Base-by-base conservation (phyloP, 352 stramenopile species). In the Globisporangium barbulae region DNA sequence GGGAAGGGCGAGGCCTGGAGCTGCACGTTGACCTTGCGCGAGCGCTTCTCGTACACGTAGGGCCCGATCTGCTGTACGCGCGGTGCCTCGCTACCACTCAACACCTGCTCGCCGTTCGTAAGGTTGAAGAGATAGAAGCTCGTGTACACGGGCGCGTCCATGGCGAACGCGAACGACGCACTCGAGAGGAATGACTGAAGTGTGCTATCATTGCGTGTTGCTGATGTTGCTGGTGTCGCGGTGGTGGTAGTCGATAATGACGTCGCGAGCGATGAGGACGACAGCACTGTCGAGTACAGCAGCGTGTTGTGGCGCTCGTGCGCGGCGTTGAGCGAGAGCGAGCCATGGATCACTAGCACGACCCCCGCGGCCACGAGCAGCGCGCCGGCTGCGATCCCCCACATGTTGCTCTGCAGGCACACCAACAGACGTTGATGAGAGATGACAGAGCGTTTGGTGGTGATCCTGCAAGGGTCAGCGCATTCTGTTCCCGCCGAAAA, bases 101-200 rank as follows among this genome's bases (percentile, higher is more conserved):
- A 54, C 35, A 93, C 62, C 10, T 65, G 63, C n/a, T 48, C 60
- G 4, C 59, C 71, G 53, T 93, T 91, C 2, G 80, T 88, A 69
- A 93, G 65, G 48, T 93, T 93, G 70, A 78, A 90, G 9, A 90
- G 61, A 59, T 89, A 91, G 33, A 90, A 84, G 58, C 80, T 88
- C 31, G 72, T 67, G 60, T 76, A 79, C 50, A 73, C 70, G 0
- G 77, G 77, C 21, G 74, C 81, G 59, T 87, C 74, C 66, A 90
- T 85, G 2, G 72, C 69, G 48, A 71, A 70, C 22, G 62, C 73
- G 35, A 86, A 83, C 31, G 57, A 62, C 21, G 67, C 63, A 52
- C 57, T 81, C 59, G n/a, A 50, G 4, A 62, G 65, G 70, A 68
- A 80, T 6, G n/a, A 2, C 39, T 39, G 35, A 3, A 2, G 9